Percentiles rank a stretch among this genome's conserved stretches.
Conservation (phyloP, 2,329 filamentous ascomycete species). For the Fusarium zealandicum region DNA sequence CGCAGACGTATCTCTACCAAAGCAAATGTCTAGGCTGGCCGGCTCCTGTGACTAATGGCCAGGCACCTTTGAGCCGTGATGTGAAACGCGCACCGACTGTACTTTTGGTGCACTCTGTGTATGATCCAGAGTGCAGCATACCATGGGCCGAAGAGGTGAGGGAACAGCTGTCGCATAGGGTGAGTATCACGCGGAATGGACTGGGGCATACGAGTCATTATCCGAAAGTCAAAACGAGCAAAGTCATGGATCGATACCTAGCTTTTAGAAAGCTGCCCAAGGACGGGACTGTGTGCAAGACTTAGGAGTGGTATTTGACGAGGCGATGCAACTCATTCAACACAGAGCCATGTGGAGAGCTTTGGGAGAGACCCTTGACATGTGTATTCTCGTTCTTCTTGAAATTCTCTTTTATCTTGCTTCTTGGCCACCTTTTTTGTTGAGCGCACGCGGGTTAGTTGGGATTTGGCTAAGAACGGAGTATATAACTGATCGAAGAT, state of each 20-base stretch:
- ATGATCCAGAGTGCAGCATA: constrained; percentile 33
- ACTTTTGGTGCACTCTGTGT: constrained; percentile 26
- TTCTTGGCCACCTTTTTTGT: too few relatives aligned
- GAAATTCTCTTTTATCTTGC: too few relatives aligned
- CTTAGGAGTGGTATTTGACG: neutral
- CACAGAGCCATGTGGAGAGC: too few relatives aligned
- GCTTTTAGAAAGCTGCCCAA: constrained; percentile 31
- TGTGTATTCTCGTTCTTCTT: too few relatives aligned
- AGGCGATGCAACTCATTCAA: too few relatives aligned
- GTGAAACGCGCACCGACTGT: constrained; percentile 22
- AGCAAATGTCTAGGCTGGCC: constrained; percentile 36
- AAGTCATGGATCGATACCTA: constrained; percentile 32
- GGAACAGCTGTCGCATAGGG: constrained; percentile 28
- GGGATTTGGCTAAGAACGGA: too few relatives aligned
- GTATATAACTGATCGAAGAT: too few relatives aligned
- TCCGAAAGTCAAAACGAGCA: constrained; percentile 29
- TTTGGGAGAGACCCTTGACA: too few relatives aligned
- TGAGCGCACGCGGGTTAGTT: too few relatives aligned
- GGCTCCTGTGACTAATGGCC: constrained; percentile 21
- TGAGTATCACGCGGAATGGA: constrained; percentile 37
- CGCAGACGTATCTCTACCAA: constrained; percentile 25
- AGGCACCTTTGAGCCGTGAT: constrained; percentile 8
- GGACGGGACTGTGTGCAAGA: constrained; percentile 33
- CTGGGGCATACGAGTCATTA: constrained; percentile 36
- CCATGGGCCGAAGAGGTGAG: constrained; percentile 31